phyloP scores from a whole-genome alignment of 495 filamentous ascomycete genomes.

The Annulohypoxylon maeteangense region DNA sequence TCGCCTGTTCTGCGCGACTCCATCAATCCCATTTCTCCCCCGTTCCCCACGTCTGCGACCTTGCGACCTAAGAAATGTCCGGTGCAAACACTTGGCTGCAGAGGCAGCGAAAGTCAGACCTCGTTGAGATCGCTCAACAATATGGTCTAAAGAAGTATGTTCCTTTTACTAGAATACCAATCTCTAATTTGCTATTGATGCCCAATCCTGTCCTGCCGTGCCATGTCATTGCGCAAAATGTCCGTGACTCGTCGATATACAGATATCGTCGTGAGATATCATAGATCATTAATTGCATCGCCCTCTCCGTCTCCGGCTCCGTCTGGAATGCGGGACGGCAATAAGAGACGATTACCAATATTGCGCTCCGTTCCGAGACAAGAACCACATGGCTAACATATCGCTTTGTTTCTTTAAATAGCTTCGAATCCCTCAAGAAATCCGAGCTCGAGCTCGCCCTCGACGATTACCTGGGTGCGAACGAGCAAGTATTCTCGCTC shows the following conservation, averaged over 20 bases:
- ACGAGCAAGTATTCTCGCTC: conserved; percentile 67
- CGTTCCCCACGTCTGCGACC: background rate
- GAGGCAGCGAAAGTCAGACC: conserved; percentile 84
- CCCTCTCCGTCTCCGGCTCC: conserved; percentile 20
- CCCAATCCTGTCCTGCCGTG: conserved; percentile 1
- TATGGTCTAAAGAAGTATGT: conserved; percentile 80
- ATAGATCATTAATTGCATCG: conserved; percentile 34
- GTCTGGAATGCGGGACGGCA: conserved; percentile 32
- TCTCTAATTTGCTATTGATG: conserved; percentile 28
- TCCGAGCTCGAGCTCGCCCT: conserved; percentile 81
- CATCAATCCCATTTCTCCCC: conserved; percentile 24
- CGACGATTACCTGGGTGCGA: conserved; percentile 76
- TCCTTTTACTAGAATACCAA: conserved; percentile 18
- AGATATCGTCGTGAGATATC: background rate
- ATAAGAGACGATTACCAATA: conserved; percentile 2
- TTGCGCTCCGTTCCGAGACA: conserved; percentile 34
- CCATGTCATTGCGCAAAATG: conserved; percentile 11
- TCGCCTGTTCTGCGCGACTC: conserved; percentile 51
- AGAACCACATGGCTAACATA: conserved; percentile 45
- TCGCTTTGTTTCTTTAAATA: conserved; percentile 52
- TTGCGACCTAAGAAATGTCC: conserved; percentile 49
- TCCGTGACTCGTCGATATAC: background rate
- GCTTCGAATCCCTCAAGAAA: conserved; percentile 79
- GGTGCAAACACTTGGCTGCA: conserved; percentile 75
- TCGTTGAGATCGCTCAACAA: conserved; percentile 76